These are phyloP conservation scores for Biscutella laevigata DNA, from an alignment of 441 rosid genomes.

Conservation along the genomic window DNA sequence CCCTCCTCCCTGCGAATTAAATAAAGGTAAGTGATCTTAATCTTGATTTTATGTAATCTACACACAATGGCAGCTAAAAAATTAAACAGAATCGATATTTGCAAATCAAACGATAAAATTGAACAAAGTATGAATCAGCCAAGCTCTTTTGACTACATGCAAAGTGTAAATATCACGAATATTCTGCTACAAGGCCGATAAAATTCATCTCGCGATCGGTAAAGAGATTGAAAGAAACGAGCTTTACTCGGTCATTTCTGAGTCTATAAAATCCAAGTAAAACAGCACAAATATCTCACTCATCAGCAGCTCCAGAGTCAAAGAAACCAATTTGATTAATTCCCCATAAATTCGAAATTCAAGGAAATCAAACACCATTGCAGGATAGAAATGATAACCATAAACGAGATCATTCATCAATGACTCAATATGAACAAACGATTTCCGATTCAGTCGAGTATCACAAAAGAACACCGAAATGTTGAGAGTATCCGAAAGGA, in stretches of 20 bases:
- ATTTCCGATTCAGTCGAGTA: neutral
- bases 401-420: too few species aligned
- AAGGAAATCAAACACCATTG: too few species aligned
- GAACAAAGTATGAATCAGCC: too few species aligned
- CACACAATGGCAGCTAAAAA: neutral
- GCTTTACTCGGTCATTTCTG: neutral
- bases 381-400: too few species aligned
- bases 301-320: neutral
- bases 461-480: neutral
- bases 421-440: neutral
- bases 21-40: conserved; percentile 11
- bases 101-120: neutral
- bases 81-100: neutral
- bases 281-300: neutral
- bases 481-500: neutral
- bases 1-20: conserved; percentile 55
- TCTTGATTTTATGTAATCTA: neutral
- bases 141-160: too few species aligned
- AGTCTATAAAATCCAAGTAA: neutral
- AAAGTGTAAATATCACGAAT: neutral
- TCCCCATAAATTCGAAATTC: neutral
- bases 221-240: neutral
- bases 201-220: neutral
- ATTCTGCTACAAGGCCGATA: neutral
- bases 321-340: neutral